These are phyloP conservation scores for Yamadazyma songkhlaensis DNA, from an alignment of 1,139 yeast genomes.

Conservation along the genomic window DNA sequence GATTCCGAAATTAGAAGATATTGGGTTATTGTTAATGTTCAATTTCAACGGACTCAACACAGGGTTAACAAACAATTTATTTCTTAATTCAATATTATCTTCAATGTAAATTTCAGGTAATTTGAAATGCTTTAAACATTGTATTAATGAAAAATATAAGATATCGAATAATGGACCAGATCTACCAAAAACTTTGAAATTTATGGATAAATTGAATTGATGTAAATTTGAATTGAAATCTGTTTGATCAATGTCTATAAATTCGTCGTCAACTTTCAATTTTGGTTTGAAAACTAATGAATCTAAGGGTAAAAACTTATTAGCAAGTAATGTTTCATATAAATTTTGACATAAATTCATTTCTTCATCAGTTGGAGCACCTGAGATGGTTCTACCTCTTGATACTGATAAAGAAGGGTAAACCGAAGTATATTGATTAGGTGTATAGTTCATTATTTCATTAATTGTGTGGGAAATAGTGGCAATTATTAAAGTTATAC, in stretches of 20 bases:
- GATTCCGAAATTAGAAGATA: conserved; percentile 67
- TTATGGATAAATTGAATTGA: conserved; percentile 66
- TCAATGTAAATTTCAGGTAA: conserved; percentile 64
- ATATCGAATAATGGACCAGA: conserved; percentile 80
- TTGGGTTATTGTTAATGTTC: conserved; percentile 19
- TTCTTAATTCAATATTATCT: conserved; percentile 25
- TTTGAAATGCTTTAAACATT: conserved; percentile 58
- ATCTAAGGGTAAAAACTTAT: conserved; percentile 49
- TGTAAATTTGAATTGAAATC: conserved; percentile 41
- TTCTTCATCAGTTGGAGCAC: conserved; percentile 90
- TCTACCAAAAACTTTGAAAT: conserved; percentile 74
- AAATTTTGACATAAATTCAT: conserved; percentile 73
- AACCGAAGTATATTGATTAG: conserved; percentile 44
- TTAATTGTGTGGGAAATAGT: conserved; percentile 53
- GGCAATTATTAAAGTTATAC: conserved; percentile 74
- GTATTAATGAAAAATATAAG: conserved; percentile 66
- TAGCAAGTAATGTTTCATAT: conserved; percentile 56
- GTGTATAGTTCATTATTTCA: conserved; percentile 58
- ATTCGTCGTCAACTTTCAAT: conserved; percentile 30
- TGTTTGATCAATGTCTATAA: conserved; percentile 11
- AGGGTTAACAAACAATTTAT: conserved; percentile 18
- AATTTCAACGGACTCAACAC: conserved; percentile 18
- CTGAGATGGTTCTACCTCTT: conserved; percentile 58
- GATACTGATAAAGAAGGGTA: conserved; percentile 82
- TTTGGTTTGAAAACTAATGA: conserved; percentile 35